Base-by-base conservation (phyloP, 2,329 filamentous ascomycete species). In the Capronia epimyces region DNA sequence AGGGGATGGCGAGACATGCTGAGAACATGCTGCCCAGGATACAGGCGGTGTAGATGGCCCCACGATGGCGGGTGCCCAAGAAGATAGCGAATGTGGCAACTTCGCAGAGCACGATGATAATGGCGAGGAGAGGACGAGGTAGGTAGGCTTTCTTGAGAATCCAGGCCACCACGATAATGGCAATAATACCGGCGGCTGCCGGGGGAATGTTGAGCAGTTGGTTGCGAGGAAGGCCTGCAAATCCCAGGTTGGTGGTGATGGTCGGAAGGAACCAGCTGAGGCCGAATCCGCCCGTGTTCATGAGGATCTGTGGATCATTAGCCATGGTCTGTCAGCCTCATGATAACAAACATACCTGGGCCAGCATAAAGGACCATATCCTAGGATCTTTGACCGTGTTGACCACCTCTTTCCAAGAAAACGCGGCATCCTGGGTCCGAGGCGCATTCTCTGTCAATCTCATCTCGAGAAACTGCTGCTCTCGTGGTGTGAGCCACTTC, bases 191-290 rank as follows among this genome's bases (percentile, higher is more conserved):
- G 8, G 71, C 62, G 12, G 72, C 63, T 0, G 73, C 69, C 20
- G 72, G 71, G 1, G 74, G 74, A 12, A 77, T 66, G 53, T 76
- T 77, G 40, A 77, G 70, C 0, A 78, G 67, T 54, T 77, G 75
- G 15, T 67, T 74, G 27, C 2, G 6, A 34, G 15, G 4, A 3
- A 10, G 32, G 52, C n/a, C 32, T 41, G 22, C 24, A 37, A 37
- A 37, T 10, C 13, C 16, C 15, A 31, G 29, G 31, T 44, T 13
- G 25, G 18, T 41, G n/a, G 32, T 18, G 27, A 29, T 24, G 9
- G 32, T 2, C 15, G 10, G 31, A 12, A 6, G 25, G 13, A 22
- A 25, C 12, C 15, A 43, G 25, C 22, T 43, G 16, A 37, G 34
- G 8, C 22, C 5, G 18, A 16, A 10, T 46, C 66, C 58, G 0